Conservation (phyloP, 768 basidiomycete genomes). For the Flagelloscypha sp. region DNA sequence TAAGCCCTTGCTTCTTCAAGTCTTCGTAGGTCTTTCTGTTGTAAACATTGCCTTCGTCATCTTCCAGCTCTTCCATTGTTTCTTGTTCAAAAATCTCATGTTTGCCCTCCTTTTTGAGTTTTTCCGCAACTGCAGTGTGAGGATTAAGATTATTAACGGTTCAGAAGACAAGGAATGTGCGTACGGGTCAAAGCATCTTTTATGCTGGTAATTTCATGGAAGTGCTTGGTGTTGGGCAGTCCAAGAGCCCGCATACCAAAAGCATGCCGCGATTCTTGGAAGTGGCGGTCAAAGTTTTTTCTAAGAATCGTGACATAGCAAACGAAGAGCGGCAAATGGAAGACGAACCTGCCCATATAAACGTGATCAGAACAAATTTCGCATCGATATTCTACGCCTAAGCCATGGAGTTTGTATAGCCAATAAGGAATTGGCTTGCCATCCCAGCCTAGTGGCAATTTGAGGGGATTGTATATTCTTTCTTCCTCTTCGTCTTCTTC, state of each 20-base stretch:
- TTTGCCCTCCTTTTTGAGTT: slow-evolving; percentile 93
- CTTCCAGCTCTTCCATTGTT: slow-evolving; percentile 96
- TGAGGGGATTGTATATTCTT: slow-evolving; percentile 95
- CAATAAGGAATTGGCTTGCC: slow-evolving; percentile 99
- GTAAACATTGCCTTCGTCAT: slow-evolving; percentile 98
- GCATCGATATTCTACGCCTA: slow-evolving; percentile 96
- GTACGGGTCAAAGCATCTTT: slow-evolving; percentile 89
- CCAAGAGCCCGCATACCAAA: slow-evolving; percentile 98
- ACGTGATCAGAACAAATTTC: slow-evolving; percentile 97
- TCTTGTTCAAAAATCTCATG: slow-evolving; percentile 90
- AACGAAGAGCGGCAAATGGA: slow-evolving; percentile 1
- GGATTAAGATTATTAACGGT: slow-evolving; percentile 1
- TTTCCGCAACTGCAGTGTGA: slow-evolving; percentile 73
- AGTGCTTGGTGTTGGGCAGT: slow-evolving; percentile 96
- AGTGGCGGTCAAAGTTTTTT: slow-evolving; percentile 95
- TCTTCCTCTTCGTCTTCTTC: slow-evolving; percentile 94
- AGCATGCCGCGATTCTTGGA: slow-evolving; percentile 95
- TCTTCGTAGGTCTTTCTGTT: slow-evolving; percentile 98
- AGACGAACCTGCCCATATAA: slow-evolving; percentile 83
- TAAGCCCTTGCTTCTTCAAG: slow-evolving; percentile 90
- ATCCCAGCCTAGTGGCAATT: slow-evolving; percentile 95
- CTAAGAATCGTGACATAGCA: slow-evolving; percentile 27
- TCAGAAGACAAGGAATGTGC: slow-evolving; percentile 29
- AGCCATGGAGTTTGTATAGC: slow-evolving; percentile 95
- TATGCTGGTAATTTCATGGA: slow-evolving; percentile 96